These are phyloP conservation scores for Cadophora sp. DNA, from an alignment of 2,329 filamentous ascomycete genomes.

Conservation along the genomic window DNA sequence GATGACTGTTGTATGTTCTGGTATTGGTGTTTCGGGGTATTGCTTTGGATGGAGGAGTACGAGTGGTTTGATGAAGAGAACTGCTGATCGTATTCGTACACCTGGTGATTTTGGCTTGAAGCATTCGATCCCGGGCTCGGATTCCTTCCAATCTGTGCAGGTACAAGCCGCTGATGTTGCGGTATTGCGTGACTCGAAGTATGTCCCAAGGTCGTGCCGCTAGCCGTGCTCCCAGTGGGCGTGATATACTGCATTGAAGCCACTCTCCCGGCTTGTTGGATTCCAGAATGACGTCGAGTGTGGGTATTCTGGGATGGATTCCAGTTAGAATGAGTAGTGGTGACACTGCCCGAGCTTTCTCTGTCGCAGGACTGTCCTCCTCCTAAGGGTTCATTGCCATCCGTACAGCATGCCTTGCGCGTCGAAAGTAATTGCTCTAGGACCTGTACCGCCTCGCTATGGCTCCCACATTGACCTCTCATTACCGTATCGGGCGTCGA, in stretches of 20 bases:
- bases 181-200: constrained; percentile 14
- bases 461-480: constrained; percentile 25
- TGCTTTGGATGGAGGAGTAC: constrained; percentile 22
- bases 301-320: constrained; percentile 32
- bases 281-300: constrained; percentile 20
- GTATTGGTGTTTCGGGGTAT: constrained; percentile 26
- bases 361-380: constrained; percentile 25
- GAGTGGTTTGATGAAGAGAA: constrained; percentile 27
- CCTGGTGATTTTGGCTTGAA: constrained; percentile 29
- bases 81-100: constrained; percentile 36
- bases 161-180: constrained; percentile 28
- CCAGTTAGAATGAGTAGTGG: constrained; percentile 37
- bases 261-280: constrained; percentile 25
- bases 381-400: constrained; percentile 23
- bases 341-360: constrained; percentile 37
- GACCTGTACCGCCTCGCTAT: constrained; percentile 34
- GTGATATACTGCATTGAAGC: constrained; percentile 36
- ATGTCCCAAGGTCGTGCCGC: constrained; percentile 27
- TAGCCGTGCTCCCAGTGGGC: constrained; percentile 32
- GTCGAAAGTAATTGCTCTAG: constrained; percentile 40
- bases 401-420: constrained; percentile 34
- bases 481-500: constrained; percentile 19
- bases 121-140: constrained; percentile 28
- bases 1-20: constrained; percentile 23
- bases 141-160: constrained; percentile 30